Base-by-base conservation (phyloP, 2,329 filamentous ascomycete species). In the Sarocladium brachiariae region DNA sequence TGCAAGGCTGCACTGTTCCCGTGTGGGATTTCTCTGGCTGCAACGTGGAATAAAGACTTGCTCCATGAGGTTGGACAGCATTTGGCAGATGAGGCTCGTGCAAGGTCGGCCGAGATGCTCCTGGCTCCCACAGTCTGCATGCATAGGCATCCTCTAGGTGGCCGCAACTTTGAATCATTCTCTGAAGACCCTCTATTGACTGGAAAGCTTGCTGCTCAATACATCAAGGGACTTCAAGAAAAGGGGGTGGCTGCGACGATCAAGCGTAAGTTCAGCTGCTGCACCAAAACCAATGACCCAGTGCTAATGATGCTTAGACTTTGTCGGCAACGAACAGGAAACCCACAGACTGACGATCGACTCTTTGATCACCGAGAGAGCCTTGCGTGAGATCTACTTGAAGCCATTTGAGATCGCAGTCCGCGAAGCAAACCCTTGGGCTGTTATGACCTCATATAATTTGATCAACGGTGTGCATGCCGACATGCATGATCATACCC, bases 101-200 rank as follows among this genome's bases (percentile, higher is more conserved):
- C 86, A 16, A 83, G 87, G 60, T 86, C 86, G 5, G 84, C 86
- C 24, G 77, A 89, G 53, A 77, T 91, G 30, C 72, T 91, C 4
- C 75, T 92, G 8, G 87, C 84, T 0, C 87, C 87, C 2, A 91
- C 87, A 1, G 83, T 90, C 30, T 90, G 88, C 69, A 84, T 89
- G 73, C 88, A 93, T 60, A 80, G 89, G 14, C 87, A 87, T 47
- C 89, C 89, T 0, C 74, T 93, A 0, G 88, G 88, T n/a, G 89
- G 89, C 16, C 78, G 89, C 53, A 90, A 90, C 56, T 95, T 93
- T 57, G 89, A 95, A 66, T 90, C 87, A 0, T 93, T 90, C 64
- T 89, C 86, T 0, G 89, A 93, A 64, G 89, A 93, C 57, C 88
- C 88, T 0, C 77, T 84, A 9, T 74, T 95, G 4, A 88, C 87